Evolutionary conservation across 1,284 basidiomycete species (phyloP), one percentile per base, ranked within the genome.

Genomic region (Apiotrichum sp.): DNA sequence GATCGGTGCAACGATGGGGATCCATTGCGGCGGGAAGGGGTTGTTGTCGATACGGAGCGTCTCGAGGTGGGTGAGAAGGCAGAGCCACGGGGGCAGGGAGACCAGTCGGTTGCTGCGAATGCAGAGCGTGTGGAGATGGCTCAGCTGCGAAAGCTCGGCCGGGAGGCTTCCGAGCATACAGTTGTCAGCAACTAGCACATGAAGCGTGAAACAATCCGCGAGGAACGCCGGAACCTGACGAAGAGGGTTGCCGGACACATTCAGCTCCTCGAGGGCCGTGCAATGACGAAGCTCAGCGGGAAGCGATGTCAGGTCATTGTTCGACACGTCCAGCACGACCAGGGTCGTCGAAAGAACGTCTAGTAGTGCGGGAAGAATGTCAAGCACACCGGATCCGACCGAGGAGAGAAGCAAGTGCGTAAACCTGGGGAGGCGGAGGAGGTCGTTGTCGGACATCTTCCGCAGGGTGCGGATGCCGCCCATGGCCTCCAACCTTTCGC

Each of bases 81-180:
- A 90, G 44, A 98, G 80, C 95, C 96, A 98, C 59, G 87, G 85
- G 3, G 95, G 95, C 34, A 98, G 80, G n/a, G 86, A 83, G 63
- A 89, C 82, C 67, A 98, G 80, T 69, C 87, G 86, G 76, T 98
- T 98, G 67, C 86, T 80, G 55, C 93, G 85, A 48, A 95, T 79
- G 69, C 89, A 92, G 57, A 97, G 81, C 5, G 89, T 90, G 69
- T 93, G 89, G 50, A 96, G 79, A 63, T 83, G 83, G 66, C 85
- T 83, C 16, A 92, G 79, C 53, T 83, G 79, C 49, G 80, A 80
- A 50, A 93, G 78, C 47, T 84, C 79, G 57, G 83, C 78, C 53
- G 89, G 89, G 9, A 98, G 78, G 6, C 83, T 85, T 11, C 76
- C 78, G 60, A 97, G 83, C 8, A 86, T 86, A 62, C 90, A 95